Conservation (phyloP, 371 early-diverging fungal genomes). For the Blastocladiella emersonii region DNA sequence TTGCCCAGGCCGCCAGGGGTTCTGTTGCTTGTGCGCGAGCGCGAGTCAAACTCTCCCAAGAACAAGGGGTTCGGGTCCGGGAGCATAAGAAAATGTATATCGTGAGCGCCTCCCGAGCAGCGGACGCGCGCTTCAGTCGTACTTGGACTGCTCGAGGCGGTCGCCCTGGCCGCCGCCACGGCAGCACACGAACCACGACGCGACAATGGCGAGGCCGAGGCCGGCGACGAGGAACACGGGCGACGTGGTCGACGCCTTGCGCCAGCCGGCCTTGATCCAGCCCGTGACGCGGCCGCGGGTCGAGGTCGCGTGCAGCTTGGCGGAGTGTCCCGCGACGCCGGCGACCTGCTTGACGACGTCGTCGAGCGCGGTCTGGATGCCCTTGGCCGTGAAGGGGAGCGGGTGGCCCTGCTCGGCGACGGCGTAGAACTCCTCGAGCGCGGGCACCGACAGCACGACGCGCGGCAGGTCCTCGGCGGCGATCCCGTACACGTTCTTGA, state of each 20-base stretch:
- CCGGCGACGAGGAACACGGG: background rate
- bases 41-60: no score
- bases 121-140: no score
- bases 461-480: background rate
- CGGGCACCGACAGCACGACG: background rate
- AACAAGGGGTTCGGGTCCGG: no score
- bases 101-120: no score
- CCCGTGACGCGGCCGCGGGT: background rate
- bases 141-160: background rate
- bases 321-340: background rate
- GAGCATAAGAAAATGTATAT: no score
- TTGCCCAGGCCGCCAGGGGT: no score
- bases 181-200: background rate
- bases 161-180: background rate
- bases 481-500: background rate
- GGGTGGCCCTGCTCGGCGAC: background rate
- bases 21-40: no score
- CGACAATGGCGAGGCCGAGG: background rate
- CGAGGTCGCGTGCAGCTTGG: background rate
- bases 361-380: background rate
- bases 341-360: background rate
- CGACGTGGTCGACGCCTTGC: background rate
- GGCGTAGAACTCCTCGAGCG: background rate
- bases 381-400: background rate
- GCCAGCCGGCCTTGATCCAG: background rate